Base-by-base conservation (phyloP, 495 filamentous ascomycete genomes). In the Talaromyces trachyspermus region DNA sequence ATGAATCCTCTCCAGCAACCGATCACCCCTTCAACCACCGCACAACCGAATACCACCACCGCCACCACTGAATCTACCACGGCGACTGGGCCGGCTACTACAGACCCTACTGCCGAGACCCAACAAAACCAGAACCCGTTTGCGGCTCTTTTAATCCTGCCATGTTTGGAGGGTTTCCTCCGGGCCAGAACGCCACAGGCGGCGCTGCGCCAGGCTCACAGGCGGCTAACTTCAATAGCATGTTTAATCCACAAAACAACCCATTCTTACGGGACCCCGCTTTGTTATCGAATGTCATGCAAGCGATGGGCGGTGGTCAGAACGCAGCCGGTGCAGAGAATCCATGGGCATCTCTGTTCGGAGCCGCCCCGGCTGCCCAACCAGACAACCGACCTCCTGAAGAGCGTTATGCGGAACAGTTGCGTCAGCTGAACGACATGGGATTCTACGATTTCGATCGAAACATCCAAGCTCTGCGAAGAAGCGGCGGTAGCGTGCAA, bases 381-480 rank as follows among this genome's bases (percentile, higher is more conserved):
- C 81, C 86, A 5, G 94, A 97, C 62, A 91, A 74, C 57, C 76
- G 90, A 49, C 89, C 92, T 14, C 92, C 91, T 0, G 94, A 97
- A 72, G 94, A 96, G 59, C 72, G 86, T 52, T 99, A 95, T 52
- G 89, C 84, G 5, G 81, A 85, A 11, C 94, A 99, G 60, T 69
- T 99, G 39, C 75, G 88, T 38, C 91, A 96, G 61, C 68, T 99
- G 52, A 97, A 99, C 61, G 92, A 97, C 45, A 99, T 99, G 94
- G 94, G 94, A 4, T 97, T 99, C 63, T 95, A 80, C 60, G 92
- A 99, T 54, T 97, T 97, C 58, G 90, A 97, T 46, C 63, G 84
- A 58, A 99, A 99, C 52, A 79, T 99, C 29, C 79, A 83, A 54
- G 94, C 94, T 14, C 68, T 99, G 62, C 79, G 92, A 65, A 76